These are phyloP conservation scores for Boechera divaricarpa DNA, from an alignment of 345 rosid genomes.

Conservation along the genomic window DNA sequence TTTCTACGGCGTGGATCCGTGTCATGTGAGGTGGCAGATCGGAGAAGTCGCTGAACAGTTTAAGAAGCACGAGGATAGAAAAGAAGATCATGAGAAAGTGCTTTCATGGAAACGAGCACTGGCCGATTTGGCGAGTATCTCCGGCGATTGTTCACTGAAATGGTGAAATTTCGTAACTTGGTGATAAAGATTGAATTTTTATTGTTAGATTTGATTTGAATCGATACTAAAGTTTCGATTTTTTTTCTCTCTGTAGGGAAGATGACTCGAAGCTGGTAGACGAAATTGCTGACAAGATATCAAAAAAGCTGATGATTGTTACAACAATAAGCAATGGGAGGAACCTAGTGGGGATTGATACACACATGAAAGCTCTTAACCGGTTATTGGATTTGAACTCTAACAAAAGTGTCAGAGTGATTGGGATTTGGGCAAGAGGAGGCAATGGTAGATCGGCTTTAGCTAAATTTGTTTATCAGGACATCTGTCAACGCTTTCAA, in stretches of 20 bases:
- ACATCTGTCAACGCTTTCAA: conserved; percentile 23
- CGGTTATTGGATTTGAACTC: conserved; percentile 20
- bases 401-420: conserved; percentile 11
- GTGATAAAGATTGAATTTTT: neutral
- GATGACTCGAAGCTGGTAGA: conserved; percentile 42
- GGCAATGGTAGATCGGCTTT: conserved; percentile 28
- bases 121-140: conserved; percentile 13
- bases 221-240: neutral
- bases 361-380: conserved; percentile 17
- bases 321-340: neutral
- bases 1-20: conserved; percentile 43
- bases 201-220: neutral
- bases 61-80: conserved; percentile 30
- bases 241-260: neutral
- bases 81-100: conserved; percentile 24
- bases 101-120: conserved; percentile 41
- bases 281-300: conserved; percentile 27
- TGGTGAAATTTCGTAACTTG: conserved; percentile 29
- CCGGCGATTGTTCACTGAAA: conserved; percentile 17
- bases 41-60: conserved; percentile 36
- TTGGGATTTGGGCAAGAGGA: conserved; percentile 42
- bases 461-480: conserved; percentile 12
- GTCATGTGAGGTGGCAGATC: conserved; percentile 24
- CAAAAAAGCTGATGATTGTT: neutral
- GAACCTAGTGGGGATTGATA: conserved; percentile 40